phyloP scores from a whole-genome alignment of 2,329 filamentous ascomycete species.

The Magnaporthiopsis incrustans region DNA sequence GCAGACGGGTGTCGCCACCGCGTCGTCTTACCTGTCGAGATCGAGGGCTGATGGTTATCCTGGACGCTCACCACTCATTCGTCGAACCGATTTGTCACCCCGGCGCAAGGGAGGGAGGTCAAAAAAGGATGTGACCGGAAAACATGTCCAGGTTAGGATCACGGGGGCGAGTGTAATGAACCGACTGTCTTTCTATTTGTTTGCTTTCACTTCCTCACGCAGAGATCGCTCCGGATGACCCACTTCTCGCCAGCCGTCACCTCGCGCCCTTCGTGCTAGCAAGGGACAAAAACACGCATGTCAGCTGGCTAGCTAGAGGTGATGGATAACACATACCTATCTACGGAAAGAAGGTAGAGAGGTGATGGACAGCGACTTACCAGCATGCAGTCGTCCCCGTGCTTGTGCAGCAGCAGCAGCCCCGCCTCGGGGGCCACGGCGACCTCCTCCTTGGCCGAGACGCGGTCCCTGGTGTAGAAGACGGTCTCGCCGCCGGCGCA shows the following conservation, averaged over 20 bases:
- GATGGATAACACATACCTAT: no score
- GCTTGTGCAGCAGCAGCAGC: constrained; percentile 77
- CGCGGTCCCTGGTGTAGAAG: constrained; percentile 69
- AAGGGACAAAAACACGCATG: neutral
- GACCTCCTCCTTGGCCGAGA: constrained; percentile 54
- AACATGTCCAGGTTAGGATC: neutral
- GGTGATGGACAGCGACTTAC: constrained; percentile 29
- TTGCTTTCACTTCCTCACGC: constrained; percentile 33
- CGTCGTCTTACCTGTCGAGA: neutral
- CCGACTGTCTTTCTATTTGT: neutral
- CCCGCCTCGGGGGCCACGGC: constrained; percentile 72
- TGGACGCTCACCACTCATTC: neutral
- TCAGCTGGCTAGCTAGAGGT: neutral
- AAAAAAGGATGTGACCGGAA: neutral
- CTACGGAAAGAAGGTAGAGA: no score
- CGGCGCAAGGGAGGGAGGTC: neutral
- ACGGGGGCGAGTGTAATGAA: neutral
- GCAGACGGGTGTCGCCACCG: no score
- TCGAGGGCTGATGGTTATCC: neutral
- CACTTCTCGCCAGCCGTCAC: constrained; percentile 64
- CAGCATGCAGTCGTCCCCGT: constrained; percentile 81
- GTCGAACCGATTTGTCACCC: neutral
- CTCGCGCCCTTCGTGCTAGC: constrained; percentile 56
- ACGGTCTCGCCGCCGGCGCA: constrained; percentile 84
- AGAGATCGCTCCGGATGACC: constrained; percentile 64